Evolutionary conservation across 257 asterid species (phyloP).

Genomic region (Scutellaria galericulata): DNA sequence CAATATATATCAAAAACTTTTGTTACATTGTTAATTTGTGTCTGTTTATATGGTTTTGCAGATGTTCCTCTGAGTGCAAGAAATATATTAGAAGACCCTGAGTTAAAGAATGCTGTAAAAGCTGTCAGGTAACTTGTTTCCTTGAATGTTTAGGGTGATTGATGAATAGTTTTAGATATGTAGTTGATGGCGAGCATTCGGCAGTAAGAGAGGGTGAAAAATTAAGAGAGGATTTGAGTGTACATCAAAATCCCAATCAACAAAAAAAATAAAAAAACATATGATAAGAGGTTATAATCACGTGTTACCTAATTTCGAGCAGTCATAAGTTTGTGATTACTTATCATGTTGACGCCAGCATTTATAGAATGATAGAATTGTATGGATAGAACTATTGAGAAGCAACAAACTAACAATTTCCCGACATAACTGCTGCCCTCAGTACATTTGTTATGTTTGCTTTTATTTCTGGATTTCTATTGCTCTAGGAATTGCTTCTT

Average conservation of each 20-base stretch:
- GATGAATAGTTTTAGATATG: not conserved
- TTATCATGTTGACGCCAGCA: constrained; percentile 15
- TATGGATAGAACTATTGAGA: not conserved
- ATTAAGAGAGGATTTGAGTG: not conserved
- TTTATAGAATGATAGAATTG: not conserved
- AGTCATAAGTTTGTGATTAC: not conserved
- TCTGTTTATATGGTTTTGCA: constrained; percentile 44
- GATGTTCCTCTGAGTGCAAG: constrained; percentile 79
- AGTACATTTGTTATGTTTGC: not conserved
- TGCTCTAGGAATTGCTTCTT: not conserved
- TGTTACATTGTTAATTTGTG: constrained; percentile 25
- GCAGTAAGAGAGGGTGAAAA: constrained; percentile 9
- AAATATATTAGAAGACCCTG: constrained; percentile 84
- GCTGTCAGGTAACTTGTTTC: constrained; percentile 59
- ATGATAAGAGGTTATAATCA: not conserved
- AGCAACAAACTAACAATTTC: not conserved
- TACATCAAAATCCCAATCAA: not conserved
- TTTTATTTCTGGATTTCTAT: not conserved
- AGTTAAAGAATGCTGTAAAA: constrained; percentile 89
- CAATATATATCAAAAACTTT: constrained; percentile 27
- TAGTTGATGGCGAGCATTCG: not conserved
- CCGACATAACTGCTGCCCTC: not conserved
- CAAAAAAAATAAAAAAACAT: too few species aligned
- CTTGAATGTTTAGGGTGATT: not conserved
- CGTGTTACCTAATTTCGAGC: not conserved